Base-by-base conservation (phyloP, 116 monocot genomes). In the Dioscorea cayenensis region DNA sequence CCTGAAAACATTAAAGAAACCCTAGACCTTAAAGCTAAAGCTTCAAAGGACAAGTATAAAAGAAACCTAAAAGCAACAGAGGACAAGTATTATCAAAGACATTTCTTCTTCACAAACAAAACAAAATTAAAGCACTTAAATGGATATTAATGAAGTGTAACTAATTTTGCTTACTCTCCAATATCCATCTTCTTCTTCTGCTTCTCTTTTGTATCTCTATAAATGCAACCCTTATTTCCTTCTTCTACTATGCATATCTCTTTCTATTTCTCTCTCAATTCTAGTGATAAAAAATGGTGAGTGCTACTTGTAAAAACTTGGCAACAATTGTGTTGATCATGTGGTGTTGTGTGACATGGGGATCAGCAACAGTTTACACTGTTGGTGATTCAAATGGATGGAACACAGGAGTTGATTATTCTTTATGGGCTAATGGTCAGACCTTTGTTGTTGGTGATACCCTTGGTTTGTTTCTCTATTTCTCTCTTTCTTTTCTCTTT, bases 331-430 rank as follows among this genome's bases (percentile, higher is more conserved):
- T 84, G 62, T 62, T 87, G 59, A 50, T 85, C 75, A 58, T 69
- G 27, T 60, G 73, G 2, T 0, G 32, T 32, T 73, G 51, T 36
- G 73, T 65, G 59, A 21, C 49, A 1, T 48, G 49, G 70, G 75
- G 78, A 60, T 72, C 75, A 25, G 84, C 86, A 35, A 84, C 82
- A 18, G 75, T 28, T 28, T 77, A 79, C 80, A 86, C 75, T 38
- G 90, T 86, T 13, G 90, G 90, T 6, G 90, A 80, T 22, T 17
- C 75, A 10, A 17, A 64, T 4, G 90, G 90, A 7, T 90, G 90
- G 90, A 23, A 63, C 3, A 52, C 49, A 36, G 68, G 71, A 19
- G 22, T 66, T 5, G 80, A 86, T 50, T 90, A 90, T 77, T 62
- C 72, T 4, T 52, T 27, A 10, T 90, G 90, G 90, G 6, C 82